These are phyloP conservation scores for Boletus tylopilopsis DNA, from an alignment of 768 basidiomycete species.

Conservation along the genomic window DNA sequence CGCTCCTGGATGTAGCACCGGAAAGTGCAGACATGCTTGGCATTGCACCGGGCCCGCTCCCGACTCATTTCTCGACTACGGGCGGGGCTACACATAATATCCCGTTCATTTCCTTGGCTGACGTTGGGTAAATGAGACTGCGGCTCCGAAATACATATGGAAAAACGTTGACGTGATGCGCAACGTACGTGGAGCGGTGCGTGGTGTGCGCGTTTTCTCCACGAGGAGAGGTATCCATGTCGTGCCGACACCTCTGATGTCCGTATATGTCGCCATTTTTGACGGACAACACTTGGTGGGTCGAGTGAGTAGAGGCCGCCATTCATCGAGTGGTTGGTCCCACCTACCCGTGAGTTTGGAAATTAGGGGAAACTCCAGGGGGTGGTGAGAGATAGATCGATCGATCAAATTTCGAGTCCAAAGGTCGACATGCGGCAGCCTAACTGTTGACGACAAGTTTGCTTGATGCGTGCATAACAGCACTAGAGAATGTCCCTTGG, in stretches of 20 bases:
- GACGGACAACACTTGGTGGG: not conserved
- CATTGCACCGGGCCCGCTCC: constrained; percentile 13
- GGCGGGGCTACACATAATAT: not conserved
- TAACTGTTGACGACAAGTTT: too few species aligned
- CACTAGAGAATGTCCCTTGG: not conserved
- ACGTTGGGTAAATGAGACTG: constrained; percentile 8
- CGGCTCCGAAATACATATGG: constrained; percentile 23
- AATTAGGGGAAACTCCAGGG: not conserved
- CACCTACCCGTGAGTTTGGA: not conserved
- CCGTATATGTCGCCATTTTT: not conserved
- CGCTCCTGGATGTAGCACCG: constrained; percentile 4
- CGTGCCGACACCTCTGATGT: not conserved
- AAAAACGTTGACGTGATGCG: constrained; percentile 10
- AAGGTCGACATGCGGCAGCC: not conserved
- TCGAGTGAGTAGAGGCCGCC: too few species aligned
- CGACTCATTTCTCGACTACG: constrained; percentile 14
- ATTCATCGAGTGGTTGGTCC: not conserved
- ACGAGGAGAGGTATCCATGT: constrained; percentile 12
- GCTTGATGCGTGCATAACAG: not conserved
- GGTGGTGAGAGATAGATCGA: constrained; percentile 1
- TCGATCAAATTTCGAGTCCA: not conserved
- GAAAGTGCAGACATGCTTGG: constrained; percentile 5
- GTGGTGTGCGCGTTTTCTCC: constrained; percentile 14
- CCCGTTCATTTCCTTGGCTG: constrained; percentile 1
- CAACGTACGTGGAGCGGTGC: constrained; percentile 7